phyloP scores from a whole-genome alignment of 2,329 filamentous ascomycete species.

The Colletotrichum sp. region DNA sequence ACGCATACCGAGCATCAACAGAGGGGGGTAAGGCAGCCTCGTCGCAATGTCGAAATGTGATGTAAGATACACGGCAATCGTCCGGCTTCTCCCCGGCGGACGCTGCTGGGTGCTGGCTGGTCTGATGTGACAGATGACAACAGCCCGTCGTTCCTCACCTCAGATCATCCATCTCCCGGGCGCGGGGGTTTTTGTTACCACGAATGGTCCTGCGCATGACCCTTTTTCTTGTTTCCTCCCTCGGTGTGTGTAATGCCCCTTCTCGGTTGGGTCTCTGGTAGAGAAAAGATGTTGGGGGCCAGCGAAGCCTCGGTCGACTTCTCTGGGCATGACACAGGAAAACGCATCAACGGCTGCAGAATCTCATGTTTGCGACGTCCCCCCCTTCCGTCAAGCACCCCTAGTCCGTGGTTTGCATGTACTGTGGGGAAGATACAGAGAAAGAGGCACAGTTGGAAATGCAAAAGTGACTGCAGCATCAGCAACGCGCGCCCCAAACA shows the following conservation, averaged over 20 bases:
- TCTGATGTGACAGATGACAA: not conserved
- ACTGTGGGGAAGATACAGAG: not conserved
- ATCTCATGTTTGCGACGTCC: not conserved
- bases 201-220: not conserved
- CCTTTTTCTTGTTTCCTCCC: not conserved
- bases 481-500: not conserved
- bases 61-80: constrained; percentile 11
- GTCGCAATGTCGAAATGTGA: not conserved
- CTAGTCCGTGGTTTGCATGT: not conserved
- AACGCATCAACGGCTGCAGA: not conserved
- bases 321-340: not conserved
- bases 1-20: not conserved
- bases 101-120: not conserved
- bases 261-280: not conserved
- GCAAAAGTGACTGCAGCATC: not conserved
- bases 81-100: not conserved
- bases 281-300: not conserved
- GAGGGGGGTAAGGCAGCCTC: not conserved
- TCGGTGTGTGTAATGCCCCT: not conserved
- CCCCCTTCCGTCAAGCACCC: not conserved
- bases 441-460: not conserved
- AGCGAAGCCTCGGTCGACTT: not conserved
- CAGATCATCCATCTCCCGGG: not conserved
- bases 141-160: not conserved
- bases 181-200: no score